A percentile compares a stretch with the other conserved stretches of the same genome.
These are phyloP conservation scores for Thuidium tamariscinum DNA, from an alignment of 225 moss, liverwort and hornwort genomes.

Conservation along the genomic window DNA sequence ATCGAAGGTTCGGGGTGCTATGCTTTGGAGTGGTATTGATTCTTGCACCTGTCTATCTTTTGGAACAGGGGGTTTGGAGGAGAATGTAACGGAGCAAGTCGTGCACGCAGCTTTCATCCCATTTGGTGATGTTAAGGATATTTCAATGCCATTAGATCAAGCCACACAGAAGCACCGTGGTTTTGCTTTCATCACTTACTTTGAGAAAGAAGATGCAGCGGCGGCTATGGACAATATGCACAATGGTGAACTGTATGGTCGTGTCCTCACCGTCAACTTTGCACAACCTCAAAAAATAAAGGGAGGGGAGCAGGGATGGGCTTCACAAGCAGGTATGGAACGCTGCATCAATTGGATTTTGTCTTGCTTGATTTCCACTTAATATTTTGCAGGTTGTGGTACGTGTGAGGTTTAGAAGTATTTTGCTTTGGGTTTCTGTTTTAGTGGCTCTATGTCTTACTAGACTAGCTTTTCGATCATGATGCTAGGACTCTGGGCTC, in stretches of 20 bases:
- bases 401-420: not conserved
- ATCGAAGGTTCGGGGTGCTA: not conserved
- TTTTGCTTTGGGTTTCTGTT: not conserved
- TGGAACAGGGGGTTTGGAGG: constrained; percentile 79
- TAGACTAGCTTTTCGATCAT: not conserved
- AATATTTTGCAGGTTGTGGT: not conserved
- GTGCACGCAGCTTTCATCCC: constrained; percentile 97
- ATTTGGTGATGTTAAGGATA: constrained; percentile 92
- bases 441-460: not conserved
- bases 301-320: constrained; percentile 64
- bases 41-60: not conserved
- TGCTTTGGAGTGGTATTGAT: not conserved
- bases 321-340: constrained; percentile 47
- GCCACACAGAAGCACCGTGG: constrained; percentile 92
- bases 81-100: constrained; percentile 85
- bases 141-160: constrained; percentile 93
- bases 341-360: not conserved
- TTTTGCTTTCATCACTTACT: constrained; percentile 81
- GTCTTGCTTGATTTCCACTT: not conserved
- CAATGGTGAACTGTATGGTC: constrained; percentile 89
- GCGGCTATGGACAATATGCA: constrained; percentile 99
- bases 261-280: constrained; percentile 89
- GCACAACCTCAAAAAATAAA: constrained; percentile 59
- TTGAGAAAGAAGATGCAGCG: constrained; percentile 97
- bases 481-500: not conserved